Evolutionary conservation across 2,329 filamentous ascomycete species (phyloP), one percentile per base, ranked within the genome.

Genomic region (Aspergillus felis): DNA sequence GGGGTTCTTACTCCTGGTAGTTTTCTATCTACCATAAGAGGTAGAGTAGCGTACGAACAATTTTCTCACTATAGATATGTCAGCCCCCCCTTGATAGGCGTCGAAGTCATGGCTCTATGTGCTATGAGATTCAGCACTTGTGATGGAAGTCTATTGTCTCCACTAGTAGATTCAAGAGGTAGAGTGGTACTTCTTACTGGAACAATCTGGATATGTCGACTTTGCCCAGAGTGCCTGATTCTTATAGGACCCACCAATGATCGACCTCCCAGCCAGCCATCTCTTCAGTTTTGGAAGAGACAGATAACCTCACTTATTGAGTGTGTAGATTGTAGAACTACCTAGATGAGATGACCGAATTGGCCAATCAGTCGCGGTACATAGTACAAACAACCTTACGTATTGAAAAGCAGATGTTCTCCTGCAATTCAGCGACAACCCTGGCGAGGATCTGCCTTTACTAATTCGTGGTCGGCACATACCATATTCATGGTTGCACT

Each of bases 211-310:
- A 44, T 46, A 10, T 46, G 22, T 24, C 20, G 12, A 24, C 10
- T 20, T 22, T 24, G n/a, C 22, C 12, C 42, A 24, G 22, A 46
- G 50, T 56, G 56, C 59, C 57, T 59, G 57, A 55, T 52, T 53
- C 55, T 32, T 27, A 28, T 59, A 54, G 56, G 59, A 55, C 59
- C 59, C 57, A 57, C 59, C 57, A 60, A 58, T 58, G 50, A 53
- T 56, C 29, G 50, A 55, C 51, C 51, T 41, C 25, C 53, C 58
- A 57, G 59, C 59, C 57, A 61, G 59, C 59, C 52, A 47, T 55
- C 42, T 44, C 41, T 50, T 47, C 28, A 28, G 22, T 32, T 29
- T n/a, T 38, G 52, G 17, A 48, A 14, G 32, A 17, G 14, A 17
- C 12, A 35, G 25, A 50, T 35, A 56, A 46, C 42, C 32, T 35